Evolutionary conservation across 768 basidiomycete genomes (phyloP), one percentile per base, ranked within the genome.

Genomic region (Termitomyces heimii): DNA sequence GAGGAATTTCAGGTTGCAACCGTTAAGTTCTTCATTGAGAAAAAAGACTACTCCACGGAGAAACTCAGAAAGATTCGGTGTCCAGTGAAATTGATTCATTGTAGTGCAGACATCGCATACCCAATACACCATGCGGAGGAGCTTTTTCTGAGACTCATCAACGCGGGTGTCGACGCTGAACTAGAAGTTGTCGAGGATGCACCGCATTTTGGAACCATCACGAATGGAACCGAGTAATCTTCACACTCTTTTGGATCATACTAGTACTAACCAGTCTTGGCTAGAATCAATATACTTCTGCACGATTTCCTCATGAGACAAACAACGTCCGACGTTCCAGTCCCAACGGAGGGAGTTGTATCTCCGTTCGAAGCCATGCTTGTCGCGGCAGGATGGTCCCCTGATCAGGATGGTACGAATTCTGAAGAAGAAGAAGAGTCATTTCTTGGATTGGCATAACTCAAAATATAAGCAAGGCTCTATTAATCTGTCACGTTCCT

Each of bases 171-270:
- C 4, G 45, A 68, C 8, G 72, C 65, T 12, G 62, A 63, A 2
- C 31, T 75, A 0, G 40, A 64, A 1, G 52, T 55, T 2, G 62
- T 75, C 4, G 56, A 64, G 4, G 64, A 65, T 7, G 73, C 74
- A 13, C 70, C 73, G 4, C 75, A 75, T 58, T 74, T 73, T 46
- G 74, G 75, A 0, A 63, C 62, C 42, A 66, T 71, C 12, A 75
- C 72, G 16, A 67, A 75, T 55, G 56, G 66, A 12, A 62, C 66
- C 16, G 59, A 65, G 44, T 24, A 26, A 13, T n/a, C 40, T 37
- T 32, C 8, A 3, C 4, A 24, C 20, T 13, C 5, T 31, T 7
- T n/a, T 6, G 14, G 6, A 53, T 8, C 26, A 18, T 35, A n/a
- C 39, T 20, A 10, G 39, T 0, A 35, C 31, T 32, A 31, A 56